A percentile compares a stretch with the other conserved stretches of the same genome.
phyloP scores from a whole-genome alignment of 805 yeast species.

The Candida maris region DNA sequence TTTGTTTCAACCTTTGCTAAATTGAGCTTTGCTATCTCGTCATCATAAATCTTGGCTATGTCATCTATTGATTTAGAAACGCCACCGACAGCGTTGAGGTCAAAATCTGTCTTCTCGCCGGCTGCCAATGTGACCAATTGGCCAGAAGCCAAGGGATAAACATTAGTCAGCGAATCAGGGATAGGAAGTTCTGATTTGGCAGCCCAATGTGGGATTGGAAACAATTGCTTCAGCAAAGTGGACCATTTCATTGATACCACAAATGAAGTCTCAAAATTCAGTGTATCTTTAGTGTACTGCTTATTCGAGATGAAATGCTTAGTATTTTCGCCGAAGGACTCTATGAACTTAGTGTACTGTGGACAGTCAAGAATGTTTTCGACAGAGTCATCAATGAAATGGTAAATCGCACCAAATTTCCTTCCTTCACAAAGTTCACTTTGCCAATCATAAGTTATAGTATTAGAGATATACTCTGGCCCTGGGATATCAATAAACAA shows the following conservation, averaged over 20 bases:
- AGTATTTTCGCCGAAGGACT: slow-evolving; percentile 47
- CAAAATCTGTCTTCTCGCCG: slow-evolving; percentile 6
- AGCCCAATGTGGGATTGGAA: slow-evolving; percentile 39
- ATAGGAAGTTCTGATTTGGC: slow-evolving; percentile 24
- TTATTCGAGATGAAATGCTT: slow-evolving; percentile 75
- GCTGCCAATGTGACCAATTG: slow-evolving; percentile 24
- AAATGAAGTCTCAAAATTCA: slow-evolving; percentile 57
- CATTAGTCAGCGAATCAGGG: slow-evolving; percentile 24
- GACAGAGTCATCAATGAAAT: slow-evolving; percentile 60
- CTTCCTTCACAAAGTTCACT: slow-evolving; percentile 8
- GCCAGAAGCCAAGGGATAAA: slow-evolving; percentile 28
- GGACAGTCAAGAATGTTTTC: slow-evolving; percentile 38
- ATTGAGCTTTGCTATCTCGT: slow-evolving; percentile 20
- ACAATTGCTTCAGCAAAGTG: slow-evolving; percentile 42
- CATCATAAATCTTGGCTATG: slow-evolving; percentile 24
- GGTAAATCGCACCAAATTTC: slow-evolving; percentile 55
- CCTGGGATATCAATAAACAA: slow-evolving; percentile 74
- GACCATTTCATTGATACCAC: slow-evolving; percentile 53
- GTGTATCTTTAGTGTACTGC: slow-evolving; percentile 53
- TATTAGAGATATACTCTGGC: slow-evolving; percentile 37
- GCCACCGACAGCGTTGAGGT: slow-evolving; percentile 5
- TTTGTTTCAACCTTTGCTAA: slow-evolving; percentile 8
- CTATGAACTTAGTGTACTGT: slow-evolving; percentile 47
- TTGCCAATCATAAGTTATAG: slow-evolving; percentile 26
- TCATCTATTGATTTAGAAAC: slow-evolving; percentile 21